Base-by-base conservation (phyloP, 2,329 filamentous ascomycete genomes). In the Pseudogymnoascus sp. region DNA sequence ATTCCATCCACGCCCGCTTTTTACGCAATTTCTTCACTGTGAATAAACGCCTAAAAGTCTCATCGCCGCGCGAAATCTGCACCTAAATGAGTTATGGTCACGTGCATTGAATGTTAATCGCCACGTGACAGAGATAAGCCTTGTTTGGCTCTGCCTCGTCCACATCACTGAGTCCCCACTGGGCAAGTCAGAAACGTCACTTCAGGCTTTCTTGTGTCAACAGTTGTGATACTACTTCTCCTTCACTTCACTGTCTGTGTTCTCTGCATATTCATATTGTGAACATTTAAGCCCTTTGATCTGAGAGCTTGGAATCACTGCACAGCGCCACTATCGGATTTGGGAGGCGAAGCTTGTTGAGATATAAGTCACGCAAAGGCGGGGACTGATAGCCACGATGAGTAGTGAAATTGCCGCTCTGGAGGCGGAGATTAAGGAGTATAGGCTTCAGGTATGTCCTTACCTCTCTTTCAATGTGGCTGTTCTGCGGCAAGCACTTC, bases 351-450 rank as follows among this genome's bases (percentile, higher is more conserved):
- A 34, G 46, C 46, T 53, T 28, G 43, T 28, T 31, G 25, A 34
- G 25, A 53, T 53, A 7, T 53, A 14, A 14, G 18, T 7, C 8
- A 7, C 18, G 7, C n/a, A 1, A 53, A 53, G 25, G 40, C 9
- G 40, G 42, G 25, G 46, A 53, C 9, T 34, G 46, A 18, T 31
- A 53, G 25, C 7, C 1, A 53, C 8, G 25, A 72, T 72, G 70
- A 69, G 66, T 59, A 69, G 64, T 59, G 71, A 74, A 63, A 70
- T 73, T 60, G 68, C 69, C 14, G 66, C 68, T n/a, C 65, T 75
- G 62, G 72, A 76, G 65, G 72, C 72, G 67, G 75, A 85, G 71
- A 75, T 85, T 56, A 84, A 84, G 71, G 83, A 84, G 74, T 86
- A 84, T 73, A 83, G 79, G 73, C 72, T 83, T 68, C 83, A 85